phyloP scores from a whole-genome alignment of 2,329 filamentous ascomycete genomes.

The Botrytis porri region DNA sequence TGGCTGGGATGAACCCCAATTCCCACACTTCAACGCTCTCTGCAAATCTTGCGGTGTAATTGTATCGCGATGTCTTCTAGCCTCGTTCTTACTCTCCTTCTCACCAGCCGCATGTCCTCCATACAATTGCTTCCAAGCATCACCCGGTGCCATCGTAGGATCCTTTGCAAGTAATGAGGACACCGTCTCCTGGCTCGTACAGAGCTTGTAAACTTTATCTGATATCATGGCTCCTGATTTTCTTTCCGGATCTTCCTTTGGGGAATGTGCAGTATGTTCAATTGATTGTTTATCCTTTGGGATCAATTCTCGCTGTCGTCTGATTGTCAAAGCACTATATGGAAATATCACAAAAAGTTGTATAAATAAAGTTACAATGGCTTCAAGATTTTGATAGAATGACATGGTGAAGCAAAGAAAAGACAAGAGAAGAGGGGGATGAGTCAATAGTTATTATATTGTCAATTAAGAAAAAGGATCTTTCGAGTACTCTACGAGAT shows the following conservation, averaged over 20 bases:
- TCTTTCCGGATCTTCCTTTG: background rate
- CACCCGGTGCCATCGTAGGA: constrained; percentile 50
- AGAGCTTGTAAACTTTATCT: constrained; percentile 50
- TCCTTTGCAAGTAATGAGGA: constrained; percentile 55
- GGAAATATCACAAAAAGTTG: constrained; percentile 38
- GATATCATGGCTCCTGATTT: constrained; percentile 40
- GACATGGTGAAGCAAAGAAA: constrained; percentile 21
- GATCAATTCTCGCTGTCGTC: constrained; percentile 27
- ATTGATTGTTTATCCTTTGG: background rate
- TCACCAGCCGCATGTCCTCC: constrained; percentile 32
- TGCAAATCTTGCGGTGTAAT: constrained; percentile 46
- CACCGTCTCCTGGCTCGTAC: constrained; percentile 53
- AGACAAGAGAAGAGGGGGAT: background rate
- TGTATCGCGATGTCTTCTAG: constrained; percentile 27
- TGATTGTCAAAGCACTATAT: constrained; percentile 35
- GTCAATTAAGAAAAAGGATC: background rate
- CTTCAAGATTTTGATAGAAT: constrained; percentile 23
- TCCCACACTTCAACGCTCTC: constrained; percentile 58
- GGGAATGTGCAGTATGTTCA: background rate
- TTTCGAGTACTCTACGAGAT: background rate
- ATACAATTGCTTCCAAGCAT: constrained; percentile 57
- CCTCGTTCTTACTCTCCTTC: constrained; percentile 27
- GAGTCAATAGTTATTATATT: background rate
- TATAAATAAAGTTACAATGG: constrained; percentile 29
- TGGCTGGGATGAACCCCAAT: constrained; percentile 61